A percentile compares a stretch with the other conserved stretches of the same genome.
Evolutionary conservation across 1,284 basidiomycete genomes (phyloP).

Genomic region (Moesziomyces antarcticus): DNA sequence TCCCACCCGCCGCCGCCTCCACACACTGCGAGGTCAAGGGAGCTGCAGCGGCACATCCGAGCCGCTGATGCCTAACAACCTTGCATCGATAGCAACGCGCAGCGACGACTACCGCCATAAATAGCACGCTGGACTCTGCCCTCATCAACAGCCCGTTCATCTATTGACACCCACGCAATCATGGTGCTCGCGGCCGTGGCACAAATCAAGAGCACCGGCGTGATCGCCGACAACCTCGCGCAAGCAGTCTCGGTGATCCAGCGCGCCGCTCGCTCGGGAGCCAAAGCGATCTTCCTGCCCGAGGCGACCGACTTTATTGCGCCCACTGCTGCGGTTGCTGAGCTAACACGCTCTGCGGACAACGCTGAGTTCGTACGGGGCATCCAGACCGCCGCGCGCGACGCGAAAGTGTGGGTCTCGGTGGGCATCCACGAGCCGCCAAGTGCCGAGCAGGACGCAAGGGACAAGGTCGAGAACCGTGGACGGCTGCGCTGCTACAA

Average conservation of each 20-base stretch:
- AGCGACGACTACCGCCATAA: too few relatives aligned
- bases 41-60: too few relatives aligned
- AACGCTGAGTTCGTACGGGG: constrained; percentile 64
- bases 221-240: constrained; percentile 59
- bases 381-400: constrained; percentile 68
- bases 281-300: constrained; percentile 70
- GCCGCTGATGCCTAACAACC: too few relatives aligned
- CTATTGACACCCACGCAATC: background rate
- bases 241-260: constrained; percentile 63
- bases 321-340: constrained; percentile 59
- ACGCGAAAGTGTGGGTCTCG: constrained; percentile 68
- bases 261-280: constrained; percentile 64
- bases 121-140: too few relatives aligned
- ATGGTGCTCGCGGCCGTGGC: constrained; percentile 63
- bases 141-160: background rate
- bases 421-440: constrained; percentile 71
- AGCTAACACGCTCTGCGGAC: constrained; percentile 58
- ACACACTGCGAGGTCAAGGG: too few relatives aligned
- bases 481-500: constrained; percentile 69
- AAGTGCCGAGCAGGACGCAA: constrained; percentile 40
- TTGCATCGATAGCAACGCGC: too few relatives aligned
- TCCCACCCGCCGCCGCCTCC: constrained; percentile 1
- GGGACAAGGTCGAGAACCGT: constrained; percentile 20
- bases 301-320: constrained; percentile 72
- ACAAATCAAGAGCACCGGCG: constrained; percentile 56